Evolutionary conservation across 2,329 filamentous ascomycete genomes (phyloP), one percentile per base, ranked within the genome.

Genomic region (Xylariaceae sp.): DNA sequence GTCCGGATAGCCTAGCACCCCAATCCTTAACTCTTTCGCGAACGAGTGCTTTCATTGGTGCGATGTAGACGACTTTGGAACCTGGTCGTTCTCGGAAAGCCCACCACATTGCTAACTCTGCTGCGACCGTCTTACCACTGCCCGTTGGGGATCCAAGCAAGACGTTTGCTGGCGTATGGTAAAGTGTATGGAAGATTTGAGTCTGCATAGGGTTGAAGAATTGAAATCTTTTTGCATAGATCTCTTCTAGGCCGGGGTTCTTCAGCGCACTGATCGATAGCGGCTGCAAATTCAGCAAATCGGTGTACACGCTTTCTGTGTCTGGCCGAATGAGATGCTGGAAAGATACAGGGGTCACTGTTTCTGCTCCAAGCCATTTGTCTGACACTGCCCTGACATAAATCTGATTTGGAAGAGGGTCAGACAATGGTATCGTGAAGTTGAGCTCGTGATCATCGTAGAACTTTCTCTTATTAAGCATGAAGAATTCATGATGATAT

Each of bases 131-230:
- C 79, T 99, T 99, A 56, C 95, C 95, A 80, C 92, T 96, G 56
- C 95, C 95, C 0, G 96, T 99, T 0, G 95, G 96, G 2, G 95
- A 98, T 6, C 96, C 95, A 7, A 99, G 83, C 3, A 99, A 83
- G 4, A 99, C 93, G 70, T 99, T 99, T 41, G 91, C 89, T 6
- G 90, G 76, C 0, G 95, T 97, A 71, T 98, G 89, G 65, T 99
- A 99, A 29, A 99, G 83, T 12, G 92, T 94, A 69, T 99, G 95
- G 76, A 99, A 99, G 48, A 99, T 92, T 70, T 99, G 95, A 0
- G 95, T 98, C 74, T 99, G 95, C 96, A 99, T 98, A 0, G 95
- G 95, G 71, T 99, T 99, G 82, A 99, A 99, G 75, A 89, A 99
- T 63, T 95, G 89, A 74, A 99, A 99, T 28, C 92, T 86, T 71